A percentile compares a stretch with the other conserved stretches of the same genome.
These are phyloP conservation scores for Carex arenaria DNA, from an alignment of 202 grass and related monocot genomes.

Conservation along the genomic window DNA sequence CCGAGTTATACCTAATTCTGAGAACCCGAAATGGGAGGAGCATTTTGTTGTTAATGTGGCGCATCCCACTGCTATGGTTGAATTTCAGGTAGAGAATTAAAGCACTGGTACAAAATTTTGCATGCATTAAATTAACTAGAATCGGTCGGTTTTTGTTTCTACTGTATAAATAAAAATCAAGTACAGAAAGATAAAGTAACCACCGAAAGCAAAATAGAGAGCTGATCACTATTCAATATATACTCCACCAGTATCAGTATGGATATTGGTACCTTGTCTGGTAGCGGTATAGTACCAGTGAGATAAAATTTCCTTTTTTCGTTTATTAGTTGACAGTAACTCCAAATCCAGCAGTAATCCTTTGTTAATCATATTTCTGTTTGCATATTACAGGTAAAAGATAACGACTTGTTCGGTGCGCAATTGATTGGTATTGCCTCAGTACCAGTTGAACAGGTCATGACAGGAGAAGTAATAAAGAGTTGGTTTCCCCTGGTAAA, in stretches of 20 bases:
- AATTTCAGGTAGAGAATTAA: constrained; percentile 54
- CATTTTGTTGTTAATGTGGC: constrained; percentile 88
- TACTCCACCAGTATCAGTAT: neutral
- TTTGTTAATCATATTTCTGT: neutral
- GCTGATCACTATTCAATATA: neutral
- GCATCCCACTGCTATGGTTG: constrained; percentile 55
- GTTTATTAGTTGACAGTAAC: neutral
- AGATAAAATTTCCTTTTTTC: neutral
- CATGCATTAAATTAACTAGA: neutral
- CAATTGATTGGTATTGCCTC: constrained; percentile 78
- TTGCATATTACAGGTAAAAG: constrained; percentile 68
- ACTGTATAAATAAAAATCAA: neutral
- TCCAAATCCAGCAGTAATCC: neutral
- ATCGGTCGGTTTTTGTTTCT: neutral
- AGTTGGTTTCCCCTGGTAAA: constrained; percentile 75
- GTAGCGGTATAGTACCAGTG: neutral
- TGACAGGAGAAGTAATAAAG: constrained; percentile 32
- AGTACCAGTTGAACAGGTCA: constrained; percentile 62
- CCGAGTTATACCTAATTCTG: constrained; percentile 73
- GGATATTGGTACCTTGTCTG: neutral
- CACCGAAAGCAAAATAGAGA: neutral
- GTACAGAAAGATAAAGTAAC: neutral
- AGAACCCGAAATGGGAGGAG: constrained; percentile 94
- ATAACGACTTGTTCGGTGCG: constrained; percentile 90
- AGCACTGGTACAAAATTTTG: neutral